A percentile compares a stretch with the other conserved stretches of the same genome.
Evolutionary conservation across 192 early-diverging fungal species (phyloP).

Genomic region (Pilobolus umbonatus): DNA sequence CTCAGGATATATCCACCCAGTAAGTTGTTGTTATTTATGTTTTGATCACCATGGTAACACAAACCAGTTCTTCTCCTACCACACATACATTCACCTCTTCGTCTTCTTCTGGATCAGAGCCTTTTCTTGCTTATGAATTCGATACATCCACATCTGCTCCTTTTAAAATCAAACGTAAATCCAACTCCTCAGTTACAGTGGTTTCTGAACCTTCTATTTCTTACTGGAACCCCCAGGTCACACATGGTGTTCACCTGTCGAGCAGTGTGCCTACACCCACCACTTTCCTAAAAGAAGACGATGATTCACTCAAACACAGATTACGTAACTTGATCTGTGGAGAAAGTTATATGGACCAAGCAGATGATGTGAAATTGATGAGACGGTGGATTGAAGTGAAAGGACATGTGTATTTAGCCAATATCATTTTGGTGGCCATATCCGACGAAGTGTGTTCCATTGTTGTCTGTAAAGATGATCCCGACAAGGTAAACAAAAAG

Average conservation of each 20-base stretch:
- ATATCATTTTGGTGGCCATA: neutral
- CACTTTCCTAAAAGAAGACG: neutral
- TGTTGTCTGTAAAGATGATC: conserved; percentile 15
- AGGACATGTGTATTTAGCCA: conserved; percentile 1
- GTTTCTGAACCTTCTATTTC: conserved; percentile 15
- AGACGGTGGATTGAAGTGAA: conserved; percentile 17
- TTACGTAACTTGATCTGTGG: conserved; percentile 7
- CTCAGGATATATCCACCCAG: conserved; percentile 1
- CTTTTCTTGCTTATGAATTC: conserved; percentile 17
- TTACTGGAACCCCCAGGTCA: conserved; percentile 18
- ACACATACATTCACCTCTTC: neutral
- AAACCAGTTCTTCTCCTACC: neutral
- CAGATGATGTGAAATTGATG: conserved; percentile 16
- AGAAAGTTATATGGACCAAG: conserved; percentile 2
- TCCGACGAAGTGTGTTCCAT: conserved; percentile 9
- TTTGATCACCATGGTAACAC: neutral
- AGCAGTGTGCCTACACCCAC: conserved; percentile 12
- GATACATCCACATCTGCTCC: conserved; percentile 11
- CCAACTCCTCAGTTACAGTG: conserved; percentile 1
- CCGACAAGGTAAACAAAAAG: conserved; percentile 5
- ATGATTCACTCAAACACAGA: conserved; percentile 10
- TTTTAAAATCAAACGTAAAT: conserved; percentile 20
- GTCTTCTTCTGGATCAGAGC: neutral
- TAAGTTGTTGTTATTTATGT: neutral
- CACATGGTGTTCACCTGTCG: conserved; percentile 4